Percentiles rank a stretch among this genome's conserved stretches.
These are phyloP conservation scores for Cavenderia fasciculata DNA, from an alignment of 78 protist species.

Conservation along the genomic window DNA sequence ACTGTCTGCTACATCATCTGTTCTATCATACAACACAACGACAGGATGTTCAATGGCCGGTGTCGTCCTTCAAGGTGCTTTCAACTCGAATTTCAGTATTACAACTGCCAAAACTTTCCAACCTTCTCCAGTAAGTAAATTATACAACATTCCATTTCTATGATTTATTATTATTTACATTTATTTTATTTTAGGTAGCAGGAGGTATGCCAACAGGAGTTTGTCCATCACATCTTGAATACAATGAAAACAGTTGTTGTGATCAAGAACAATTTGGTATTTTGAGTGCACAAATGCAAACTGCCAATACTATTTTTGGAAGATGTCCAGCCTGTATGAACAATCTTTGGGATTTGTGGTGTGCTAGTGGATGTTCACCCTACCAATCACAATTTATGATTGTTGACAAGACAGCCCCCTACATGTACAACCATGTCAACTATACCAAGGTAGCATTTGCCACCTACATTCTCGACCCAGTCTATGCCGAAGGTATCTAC, in stretches of 20 bases:
- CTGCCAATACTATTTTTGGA: conserved; percentile 21
- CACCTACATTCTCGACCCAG: conserved; percentile 15
- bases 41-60: conserved; percentile 13
- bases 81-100: background rate
- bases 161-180: background rate
- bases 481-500: conserved; percentile 49
- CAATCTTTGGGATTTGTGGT: conserved; percentile 73
- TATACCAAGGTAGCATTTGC: background rate
- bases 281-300: conserved; percentile 6
- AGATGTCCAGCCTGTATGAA: conserved; percentile 50
- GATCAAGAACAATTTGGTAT: conserved; percentile 6
- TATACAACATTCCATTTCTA: background rate
- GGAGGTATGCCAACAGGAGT: conserved; percentile 20
- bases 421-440: background rate
- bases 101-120: background rate
- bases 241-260: conserved; percentile 43
- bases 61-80: no score
- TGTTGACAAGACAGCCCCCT: background rate
- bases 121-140: background rate
- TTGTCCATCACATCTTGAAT: conserved; percentile 57
- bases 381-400: conserved; percentile 61
- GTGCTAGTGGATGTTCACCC: conserved; percentile 61
- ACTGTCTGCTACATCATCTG: background rate
- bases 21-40: background rate
- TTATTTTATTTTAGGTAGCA: conserved; percentile 2